These are phyloP conservation scores for Rauvolfia tetraphylla DNA, from an alignment of 257 asterid species.

Conservation along the genomic window DNA sequence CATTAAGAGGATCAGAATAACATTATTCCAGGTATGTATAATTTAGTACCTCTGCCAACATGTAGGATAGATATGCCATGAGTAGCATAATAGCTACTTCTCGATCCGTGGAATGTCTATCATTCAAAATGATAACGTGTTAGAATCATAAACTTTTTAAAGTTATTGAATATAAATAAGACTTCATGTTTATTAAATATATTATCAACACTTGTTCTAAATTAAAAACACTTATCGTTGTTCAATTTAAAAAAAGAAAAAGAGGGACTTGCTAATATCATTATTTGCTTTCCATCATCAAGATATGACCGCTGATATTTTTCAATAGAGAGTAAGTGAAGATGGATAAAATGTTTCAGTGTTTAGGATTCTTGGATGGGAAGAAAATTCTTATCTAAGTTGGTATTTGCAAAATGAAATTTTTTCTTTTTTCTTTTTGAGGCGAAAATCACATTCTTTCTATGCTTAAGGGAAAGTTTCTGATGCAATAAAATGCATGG, in stretches of 20 bases:
- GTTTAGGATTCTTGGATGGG: neutral
- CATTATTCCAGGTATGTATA: no score
- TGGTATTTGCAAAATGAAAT: neutral
- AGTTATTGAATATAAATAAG: no score
- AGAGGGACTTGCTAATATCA: no score
- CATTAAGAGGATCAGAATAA: neutral
- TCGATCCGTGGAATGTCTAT: constrained; percentile 78
- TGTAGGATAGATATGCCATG: constrained; percentile 71
- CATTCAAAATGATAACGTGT: neutral
- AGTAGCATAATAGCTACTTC: constrained; percentile 78
- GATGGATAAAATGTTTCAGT: neutral
- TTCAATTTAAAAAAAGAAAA: neutral
- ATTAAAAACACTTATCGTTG: no score
- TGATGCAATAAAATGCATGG: neutral
- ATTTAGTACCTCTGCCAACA: constrained; percentile 55
- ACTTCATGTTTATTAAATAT: neutral
- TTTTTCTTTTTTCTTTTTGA: no score
- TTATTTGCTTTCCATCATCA: neutral
- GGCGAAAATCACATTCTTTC: no score
- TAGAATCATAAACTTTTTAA: neutral
- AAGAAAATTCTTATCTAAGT: neutral
- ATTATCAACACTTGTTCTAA: neutral
- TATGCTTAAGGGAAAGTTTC: neutral
- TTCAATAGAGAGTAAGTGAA: neutral
- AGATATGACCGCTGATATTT: neutral